Evolutionary conservation across 345 rosid species (phyloP).

Genomic region (Cardiospermum halicacabum): DNA sequence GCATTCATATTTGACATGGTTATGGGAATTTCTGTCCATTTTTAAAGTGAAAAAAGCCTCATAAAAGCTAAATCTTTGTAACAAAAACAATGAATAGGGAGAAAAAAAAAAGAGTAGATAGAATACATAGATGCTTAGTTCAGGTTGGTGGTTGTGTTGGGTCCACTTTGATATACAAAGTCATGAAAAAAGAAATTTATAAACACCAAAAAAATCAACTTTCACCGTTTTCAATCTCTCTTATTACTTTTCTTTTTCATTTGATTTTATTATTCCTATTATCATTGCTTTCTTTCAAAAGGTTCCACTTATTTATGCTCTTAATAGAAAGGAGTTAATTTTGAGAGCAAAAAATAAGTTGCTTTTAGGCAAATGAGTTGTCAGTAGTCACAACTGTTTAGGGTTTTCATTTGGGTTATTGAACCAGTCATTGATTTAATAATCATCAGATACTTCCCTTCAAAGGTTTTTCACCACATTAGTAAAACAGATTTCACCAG

Average conservation of each 20-base stretch:
- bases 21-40: not conserved
- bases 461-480: not conserved
- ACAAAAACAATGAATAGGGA: not conserved
- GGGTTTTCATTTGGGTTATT: no score
- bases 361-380: no score
- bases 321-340: no score
- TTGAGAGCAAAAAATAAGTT: no score
- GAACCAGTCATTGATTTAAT: not conserved
- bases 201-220: conserved; percentile 3
- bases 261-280: not conserved
- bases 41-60: not conserved
- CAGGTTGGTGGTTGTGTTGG: not conserved
- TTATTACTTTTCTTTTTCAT: not conserved
- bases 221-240: conserved; percentile 31
- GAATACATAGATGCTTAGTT: conserved; percentile 2
- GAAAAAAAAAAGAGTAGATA: not conserved
- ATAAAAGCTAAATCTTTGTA: not conserved
- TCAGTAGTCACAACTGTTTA: no score
- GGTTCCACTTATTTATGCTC: conserved; percentile 24
- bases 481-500: not conserved
- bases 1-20: not conserved
- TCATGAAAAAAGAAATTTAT: conserved; percentile 9
- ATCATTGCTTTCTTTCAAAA: conserved; percentile 12
- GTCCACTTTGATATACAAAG: conserved; percentile 23
- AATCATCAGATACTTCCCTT: not conserved